Base-by-base conservation (phyloP, 352 stramenopile genomes). In the Blastocystis sp. region DNA sequence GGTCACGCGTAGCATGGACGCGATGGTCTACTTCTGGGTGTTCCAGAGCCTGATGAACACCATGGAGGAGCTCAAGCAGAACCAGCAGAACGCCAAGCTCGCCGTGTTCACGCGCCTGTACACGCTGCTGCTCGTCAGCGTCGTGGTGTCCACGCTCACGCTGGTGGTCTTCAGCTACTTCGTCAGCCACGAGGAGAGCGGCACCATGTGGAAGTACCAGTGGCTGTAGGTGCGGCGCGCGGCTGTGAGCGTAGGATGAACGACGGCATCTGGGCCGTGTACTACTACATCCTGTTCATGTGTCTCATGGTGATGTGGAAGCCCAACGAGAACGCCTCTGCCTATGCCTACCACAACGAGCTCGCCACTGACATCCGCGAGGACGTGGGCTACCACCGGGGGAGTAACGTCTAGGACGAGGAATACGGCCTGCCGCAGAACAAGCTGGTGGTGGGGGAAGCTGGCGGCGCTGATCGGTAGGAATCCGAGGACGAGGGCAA, bases 251-350 rank as follows among this genome's bases (percentile, higher is more conserved):
- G 23, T 56, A 88, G 78, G 21, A 88, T 88, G 64, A 88, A 88
- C 60, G 78, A 88, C 21, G 78, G 78, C 41, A 66, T 88, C 23
- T 88, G 78, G 78, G 21, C 40, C 23, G 23, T 88, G 41, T 88
- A 79, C 19, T 88, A 88, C 60, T 79, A 78, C 52, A 56, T 88
- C 34, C 52, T 88, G n/a, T 79, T 88, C 53, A 28, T 84, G 17
- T 84, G 74, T 52, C 53, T 84, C 56, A 84, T 84, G 74, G n/a
- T 67, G 21, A 76, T 88, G 64, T 88, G 78, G 78, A 88, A 66
- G 17, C 78, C 78, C 11, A 62, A 48, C 41, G 78, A 88, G 48
- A 88, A 88, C 48, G 38, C 67, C 0, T 38, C 78, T 11, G 78
- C 78, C 40, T 88, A 88, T 34, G 78, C 78, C 17, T 78, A 88